phyloP scores from a whole-genome alignment of 257 asterid species.

The Solanum piurae region DNA sequence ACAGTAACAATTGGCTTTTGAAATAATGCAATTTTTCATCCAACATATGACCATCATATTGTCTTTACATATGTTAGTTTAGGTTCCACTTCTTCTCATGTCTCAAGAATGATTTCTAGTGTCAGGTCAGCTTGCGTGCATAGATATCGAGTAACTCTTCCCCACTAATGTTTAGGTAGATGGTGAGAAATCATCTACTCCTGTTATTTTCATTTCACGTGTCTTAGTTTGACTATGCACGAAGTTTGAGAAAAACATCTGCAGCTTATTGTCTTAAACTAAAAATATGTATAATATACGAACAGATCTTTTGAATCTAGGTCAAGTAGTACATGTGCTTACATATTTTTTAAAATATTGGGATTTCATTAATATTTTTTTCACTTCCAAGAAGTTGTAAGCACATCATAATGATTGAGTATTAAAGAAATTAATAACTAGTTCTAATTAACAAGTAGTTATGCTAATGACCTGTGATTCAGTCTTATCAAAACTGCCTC shows the following conservation, averaged over 20 bases:
- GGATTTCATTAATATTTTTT: neutral
- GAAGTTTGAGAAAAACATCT: neutral
- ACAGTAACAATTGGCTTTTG: conserved; percentile 1
- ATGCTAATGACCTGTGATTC: neutral
- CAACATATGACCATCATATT: neutral
- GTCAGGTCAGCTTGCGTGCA: neutral
- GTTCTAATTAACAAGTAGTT: neutral
- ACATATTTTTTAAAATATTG: neutral
- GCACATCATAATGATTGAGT: conserved; percentile 1
- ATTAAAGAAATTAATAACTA: neutral
- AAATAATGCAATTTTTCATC: neutral
- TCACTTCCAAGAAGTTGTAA: neutral
- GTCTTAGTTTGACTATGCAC: neutral
- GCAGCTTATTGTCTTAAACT: neutral
- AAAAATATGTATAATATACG: neutral
- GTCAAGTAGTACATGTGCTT: conserved; percentile 1
- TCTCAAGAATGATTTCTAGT: neutral
- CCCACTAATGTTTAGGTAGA: neutral
- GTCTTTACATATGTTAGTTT: neutral
- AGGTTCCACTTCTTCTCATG: conserved; percentile 7
- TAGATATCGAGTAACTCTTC: neutral
- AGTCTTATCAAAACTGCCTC: neutral
- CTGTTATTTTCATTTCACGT: neutral
- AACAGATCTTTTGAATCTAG: neutral
- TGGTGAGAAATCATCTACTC: neutral